phyloP scores from a whole-genome alignment of 73 alveolate species.

The Symbiodinium natans region DNA sequence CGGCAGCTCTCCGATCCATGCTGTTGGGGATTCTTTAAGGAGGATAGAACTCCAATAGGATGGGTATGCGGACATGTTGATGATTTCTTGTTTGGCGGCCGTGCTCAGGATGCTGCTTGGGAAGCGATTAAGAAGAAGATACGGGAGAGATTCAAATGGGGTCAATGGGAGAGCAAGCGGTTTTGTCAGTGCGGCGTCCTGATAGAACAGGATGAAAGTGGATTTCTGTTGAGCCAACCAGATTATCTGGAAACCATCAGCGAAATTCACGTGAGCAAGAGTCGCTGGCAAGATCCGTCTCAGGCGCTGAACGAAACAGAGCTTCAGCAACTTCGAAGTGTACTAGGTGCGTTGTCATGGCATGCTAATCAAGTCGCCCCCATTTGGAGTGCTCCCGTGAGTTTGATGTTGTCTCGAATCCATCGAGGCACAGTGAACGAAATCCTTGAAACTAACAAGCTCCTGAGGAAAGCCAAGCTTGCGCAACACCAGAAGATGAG shows the following conservation, averaged over 20 bases:
- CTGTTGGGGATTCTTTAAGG: not conserved
- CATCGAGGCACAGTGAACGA: not conserved
- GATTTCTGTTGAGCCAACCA: not conserved
- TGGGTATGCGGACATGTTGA: constrained; percentile 24
- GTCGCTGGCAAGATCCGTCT: not conserved
- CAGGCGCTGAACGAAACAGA: not conserved
- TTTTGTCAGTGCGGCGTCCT: not conserved
- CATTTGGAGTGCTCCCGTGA: not conserved
- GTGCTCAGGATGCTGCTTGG: not conserved
- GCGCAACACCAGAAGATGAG: not conserved
- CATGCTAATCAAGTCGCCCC: constrained; percentile 4
- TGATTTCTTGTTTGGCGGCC: not conserved
- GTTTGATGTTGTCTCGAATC: not conserved
- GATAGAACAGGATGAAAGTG: not conserved
- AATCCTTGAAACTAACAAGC: not conserved
- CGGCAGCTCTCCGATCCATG: not conserved
- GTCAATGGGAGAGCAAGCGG: not conserved
- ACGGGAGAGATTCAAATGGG: not conserved
- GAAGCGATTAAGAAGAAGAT: not conserved
- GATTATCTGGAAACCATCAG: not conserved
- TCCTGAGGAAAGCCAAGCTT: not conserved
- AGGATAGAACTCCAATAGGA: not conserved
- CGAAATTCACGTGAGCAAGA: not conserved
- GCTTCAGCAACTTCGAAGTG: not conserved
- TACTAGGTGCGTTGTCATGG: not conserved